Percentiles rank a stretch among this genome's conserved stretches.
Evolutionary conservation across 2,329 filamentous ascomycete genomes (phyloP).

Genomic region (Colletotrichum australisinense): DNA sequence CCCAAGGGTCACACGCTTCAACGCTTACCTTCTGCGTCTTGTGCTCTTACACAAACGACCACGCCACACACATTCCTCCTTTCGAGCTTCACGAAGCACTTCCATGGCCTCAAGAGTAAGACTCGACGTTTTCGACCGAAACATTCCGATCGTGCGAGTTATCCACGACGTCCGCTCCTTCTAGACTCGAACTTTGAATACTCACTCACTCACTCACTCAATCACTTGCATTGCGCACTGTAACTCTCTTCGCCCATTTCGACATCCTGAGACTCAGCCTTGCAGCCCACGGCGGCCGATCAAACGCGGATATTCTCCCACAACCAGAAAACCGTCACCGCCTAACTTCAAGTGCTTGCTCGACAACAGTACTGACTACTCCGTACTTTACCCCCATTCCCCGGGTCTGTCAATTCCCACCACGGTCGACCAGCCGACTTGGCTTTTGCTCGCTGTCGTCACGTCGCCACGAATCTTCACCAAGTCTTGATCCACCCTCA

Average conservation of each 20-base stretch:
- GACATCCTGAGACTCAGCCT: constrained; percentile 33
- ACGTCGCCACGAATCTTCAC: not conserved
- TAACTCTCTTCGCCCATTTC: constrained; percentile 23
- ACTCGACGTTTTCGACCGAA: constrained; percentile 1
- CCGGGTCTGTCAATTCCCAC: not conserved
- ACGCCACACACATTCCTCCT: constrained; percentile 17
- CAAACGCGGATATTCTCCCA: constrained; percentile 33
- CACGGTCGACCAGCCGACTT: not conserved
- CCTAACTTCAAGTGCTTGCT: not conserved
- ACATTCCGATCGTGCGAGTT: constrained; percentile 8
- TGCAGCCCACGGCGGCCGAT: constrained; percentile 31
- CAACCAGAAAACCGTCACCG: constrained; percentile 11
- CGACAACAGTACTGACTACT: not conserved
- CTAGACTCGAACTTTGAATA: constrained; percentile 4
- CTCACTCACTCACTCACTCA: constrained; percentile 8
- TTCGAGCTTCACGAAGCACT: constrained; percentile 24
- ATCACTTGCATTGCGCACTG: not conserved
- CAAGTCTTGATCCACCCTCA: constrained; percentile 28
- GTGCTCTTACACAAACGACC: constrained; percentile 1
- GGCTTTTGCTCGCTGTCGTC: constrained; percentile 10
- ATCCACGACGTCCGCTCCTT: constrained; percentile 20
- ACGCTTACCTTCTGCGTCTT: not conserved
- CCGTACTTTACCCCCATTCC: not conserved
- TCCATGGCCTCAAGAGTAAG: constrained; percentile 20
- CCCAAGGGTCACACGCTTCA: not conserved